phyloP scores from a whole-genome alignment of 805 yeast species.

The Saccharomycopsis selenospora region DNA sequence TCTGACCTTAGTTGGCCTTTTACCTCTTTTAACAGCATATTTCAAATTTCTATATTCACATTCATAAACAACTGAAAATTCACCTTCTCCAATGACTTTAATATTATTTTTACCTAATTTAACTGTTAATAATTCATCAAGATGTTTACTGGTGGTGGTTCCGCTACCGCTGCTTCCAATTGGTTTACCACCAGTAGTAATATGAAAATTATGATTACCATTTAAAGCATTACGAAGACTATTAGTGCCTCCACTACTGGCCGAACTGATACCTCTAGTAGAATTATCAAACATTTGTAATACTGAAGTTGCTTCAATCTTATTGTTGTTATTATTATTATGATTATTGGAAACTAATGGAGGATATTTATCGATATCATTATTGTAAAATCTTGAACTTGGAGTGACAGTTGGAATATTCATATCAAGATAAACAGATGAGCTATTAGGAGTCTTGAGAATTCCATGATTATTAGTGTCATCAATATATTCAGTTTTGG shows the following conservation, averaged over 20 bases:
- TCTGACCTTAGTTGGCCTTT: slow-evolving; percentile 27
- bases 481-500: background rate
- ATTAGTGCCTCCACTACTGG: background rate
- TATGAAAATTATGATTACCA: too few relatives aligned
- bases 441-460: slow-evolving; percentile 13
- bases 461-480: background rate
- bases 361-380: background rate
- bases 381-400: slow-evolving; percentile 6
- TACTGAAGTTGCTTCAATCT: background rate
- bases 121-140: slow-evolving; percentile 11
- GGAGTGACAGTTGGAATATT: slow-evolving; percentile 13
- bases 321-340: background rate
- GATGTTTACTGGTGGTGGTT: background rate
- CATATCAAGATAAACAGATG: slow-evolving; percentile 4
- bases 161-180: background rate
- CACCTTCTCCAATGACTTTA: slow-evolving; percentile 71
- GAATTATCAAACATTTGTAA: background rate
- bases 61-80: slow-evolving; percentile 82
- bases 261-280: background rate
- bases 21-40: slow-evolving; percentile 85
- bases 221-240: background rate
- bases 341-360: too few relatives aligned
- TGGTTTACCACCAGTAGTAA: background rate
- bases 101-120: slow-evolving; percentile 37
- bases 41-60: slow-evolving; percentile 54